Evolutionary conservation across 306 rosid species (phyloP), one percentile per base, ranked within the genome.

Genomic region (Dryas drummondii): DNA sequence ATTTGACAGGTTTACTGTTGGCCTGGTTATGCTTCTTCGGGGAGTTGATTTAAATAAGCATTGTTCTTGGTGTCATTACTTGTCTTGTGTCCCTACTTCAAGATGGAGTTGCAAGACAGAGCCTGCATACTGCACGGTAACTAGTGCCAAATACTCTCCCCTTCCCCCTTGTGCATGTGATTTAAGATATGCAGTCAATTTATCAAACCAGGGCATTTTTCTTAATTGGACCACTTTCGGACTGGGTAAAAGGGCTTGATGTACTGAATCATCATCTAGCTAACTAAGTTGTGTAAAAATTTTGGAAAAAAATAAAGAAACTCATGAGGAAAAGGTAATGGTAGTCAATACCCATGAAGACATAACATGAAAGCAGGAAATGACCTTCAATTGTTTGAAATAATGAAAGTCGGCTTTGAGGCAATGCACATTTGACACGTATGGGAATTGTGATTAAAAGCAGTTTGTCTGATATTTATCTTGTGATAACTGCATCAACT

Each of bases 1-100:
- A 55, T 54, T 56, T 71, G 67, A 22, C 86, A 94, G 98, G 80
- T 81, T 94, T 55, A 86, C 97, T 44, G 93, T 80, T 78, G 91
- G 97, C 77, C 77, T 91, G 78, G 88, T 86, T 72, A 68, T 87
- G 66, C 91, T 94, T 57, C 91, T 91, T 57, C 91, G 87, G 40
- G 88, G 90, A 22, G 88, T 90, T 40, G 93, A 94, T 80, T 97
- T 96, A 44, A 94, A 94, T 75, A 82, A 89, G 41, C 97, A 91
- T 86, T 94, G 98, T 80, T 91, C 97, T 66, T 94, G 98, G 98
- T 94, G 98, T 83, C 98, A 94, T 81, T 91, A 94, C 80, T 76
- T 94, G 79, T 90, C 97, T 50, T 94, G 98, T 70, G 87, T 94
- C 76, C 98, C 98, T 67, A 94, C 97, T 81, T 94, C 98, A 50